Evolutionary conservation across 768 basidiomycete genomes (phyloP).

Genomic region (Boletus sp.): DNA sequence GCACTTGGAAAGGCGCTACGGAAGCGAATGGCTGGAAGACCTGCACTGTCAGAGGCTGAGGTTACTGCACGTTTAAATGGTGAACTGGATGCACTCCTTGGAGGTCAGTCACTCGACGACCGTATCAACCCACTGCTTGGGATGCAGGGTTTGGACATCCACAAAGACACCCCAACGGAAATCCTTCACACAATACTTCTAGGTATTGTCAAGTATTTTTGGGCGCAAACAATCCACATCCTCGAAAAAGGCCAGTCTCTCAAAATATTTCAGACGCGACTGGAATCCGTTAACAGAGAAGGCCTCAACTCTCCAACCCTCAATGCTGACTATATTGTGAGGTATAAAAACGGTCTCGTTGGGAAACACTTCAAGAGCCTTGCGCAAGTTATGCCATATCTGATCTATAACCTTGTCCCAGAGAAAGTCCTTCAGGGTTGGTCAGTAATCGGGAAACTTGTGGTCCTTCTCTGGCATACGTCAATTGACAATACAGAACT

Average conservation of each 20-base stretch:
- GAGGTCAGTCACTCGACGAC: slow-evolving; percentile 4
- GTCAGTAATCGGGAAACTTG: slow-evolving; percentile 34
- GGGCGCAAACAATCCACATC: slow-evolving; percentile 20
- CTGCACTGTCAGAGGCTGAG: slow-evolving; percentile 1
- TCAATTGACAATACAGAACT: slow-evolving; percentile 36
- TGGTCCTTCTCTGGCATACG: slow-evolving; percentile 41
- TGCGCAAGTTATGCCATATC: slow-evolving; percentile 29
- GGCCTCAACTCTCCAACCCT: slow-evolving; percentile 29
- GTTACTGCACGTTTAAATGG: background rate
- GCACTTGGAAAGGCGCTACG: slow-evolving; percentile 25
- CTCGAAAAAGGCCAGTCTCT: slow-evolving; percentile 25
- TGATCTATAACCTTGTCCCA: slow-evolving; percentile 33
- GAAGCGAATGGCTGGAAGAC: background rate
- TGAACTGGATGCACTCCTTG: slow-evolving; percentile 3
- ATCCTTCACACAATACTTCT: slow-evolving; percentile 36
- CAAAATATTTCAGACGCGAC: slow-evolving; percentile 18
- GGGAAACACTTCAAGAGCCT: slow-evolving; percentile 35
- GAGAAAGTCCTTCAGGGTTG: slow-evolving; percentile 25
- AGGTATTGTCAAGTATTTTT: slow-evolving; percentile 37
- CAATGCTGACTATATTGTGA: slow-evolving; percentile 31
- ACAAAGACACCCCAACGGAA: slow-evolving; percentile 33
- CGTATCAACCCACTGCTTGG: slow-evolving; percentile 14
- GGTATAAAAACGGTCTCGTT: slow-evolving; percentile 31
- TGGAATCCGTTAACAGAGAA: slow-evolving; percentile 22
- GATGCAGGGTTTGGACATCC: slow-evolving; percentile 27